Base-by-base conservation (phyloP, 192 early-diverging fungal genomes). In the Backusella sp. region DNA sequence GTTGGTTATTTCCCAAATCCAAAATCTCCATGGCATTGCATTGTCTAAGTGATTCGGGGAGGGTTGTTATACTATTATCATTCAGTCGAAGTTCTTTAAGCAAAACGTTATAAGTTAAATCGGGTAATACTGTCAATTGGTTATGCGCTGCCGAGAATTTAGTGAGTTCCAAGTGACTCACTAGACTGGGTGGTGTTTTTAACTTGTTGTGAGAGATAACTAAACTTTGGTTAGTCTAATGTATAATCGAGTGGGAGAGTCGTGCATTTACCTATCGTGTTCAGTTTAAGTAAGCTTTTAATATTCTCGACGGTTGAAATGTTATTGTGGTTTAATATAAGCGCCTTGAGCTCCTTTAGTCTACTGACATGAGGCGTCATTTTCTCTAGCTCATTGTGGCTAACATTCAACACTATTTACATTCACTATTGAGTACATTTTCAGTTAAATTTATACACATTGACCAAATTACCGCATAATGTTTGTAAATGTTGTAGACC, bases 71-170 rank as follows among this genome's bases (percentile, higher is more conserved):
- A 68, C 89, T 88, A 84, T 95, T 95, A 76, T 95, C 89, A 70
- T 90, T 91, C 56, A 96, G 76, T 49, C 94, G 80, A 28, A 95
- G 76, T 75, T 96, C 94, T 75, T 90, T 89, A 4, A 96, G 82
- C 39, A 85, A 52, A 0, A 85, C 80, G 28, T 89, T 85, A 15
- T 78, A 77, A 0, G 89, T 84, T 4, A 94, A 81, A 74, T 92
- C 91, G 0, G 95, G 93, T 52, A 95, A 88, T 35, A 82, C 77
- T 26, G 84, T 82, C 35, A 96, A 77, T 17, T 77, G 72, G 75
- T 96, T 96, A 78, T 95, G 92, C 2, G 93, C 88, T 12, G 88
- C 88, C 7, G 92, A 93, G 3, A 96, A 85, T 72, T 96, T 96
- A 14, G 89, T 90, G 15, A 96, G 87, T 66, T 90, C 83, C 11